Conservation (phyloP, 2,329 filamentous ascomycete genomes). For the Diaporthe humulicola region DNA sequence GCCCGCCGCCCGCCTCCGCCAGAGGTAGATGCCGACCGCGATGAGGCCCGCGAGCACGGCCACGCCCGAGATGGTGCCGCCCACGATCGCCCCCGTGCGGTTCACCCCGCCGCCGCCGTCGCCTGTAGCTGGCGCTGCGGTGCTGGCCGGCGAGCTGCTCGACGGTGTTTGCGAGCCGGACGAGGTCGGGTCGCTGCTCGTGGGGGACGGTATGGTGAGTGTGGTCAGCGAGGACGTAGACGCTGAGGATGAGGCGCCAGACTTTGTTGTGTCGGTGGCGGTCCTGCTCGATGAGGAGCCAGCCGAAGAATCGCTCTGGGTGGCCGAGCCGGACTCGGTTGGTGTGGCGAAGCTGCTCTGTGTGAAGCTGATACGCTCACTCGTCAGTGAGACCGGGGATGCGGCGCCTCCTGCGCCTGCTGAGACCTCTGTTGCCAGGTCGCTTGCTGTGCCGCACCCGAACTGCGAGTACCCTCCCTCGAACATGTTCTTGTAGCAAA, state of each 20-base stretch:
- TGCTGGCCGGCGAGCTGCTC: conserved; percentile 37
- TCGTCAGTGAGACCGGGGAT: conserved; percentile 52
- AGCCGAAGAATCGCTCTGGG: conserved; percentile 41
- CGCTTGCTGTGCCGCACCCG: conserved; percentile 66
- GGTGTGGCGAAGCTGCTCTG: conserved; percentile 55
- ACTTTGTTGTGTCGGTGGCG: neutral
- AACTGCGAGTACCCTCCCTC: conserved; percentile 69
- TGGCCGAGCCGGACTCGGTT: conserved; percentile 54
- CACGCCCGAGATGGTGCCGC: conserved; percentile 66
- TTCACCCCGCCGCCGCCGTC: conserved; percentile 41
- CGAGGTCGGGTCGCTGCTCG: conserved; percentile 31
- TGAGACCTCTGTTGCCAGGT: conserved; percentile 62
- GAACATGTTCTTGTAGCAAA: conserved; percentile 69
- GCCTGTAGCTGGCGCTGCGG: conserved; percentile 38
- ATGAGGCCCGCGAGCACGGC: conserved; percentile 59
- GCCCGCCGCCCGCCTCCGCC: conserved; percentile 56
- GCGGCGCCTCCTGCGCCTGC: conserved; percentile 59
- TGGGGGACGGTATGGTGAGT: conserved; percentile 39
- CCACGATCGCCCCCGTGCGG: conserved; percentile 65
- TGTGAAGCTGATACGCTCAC: conserved; percentile 57
- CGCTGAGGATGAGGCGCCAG: conserved; percentile 35
- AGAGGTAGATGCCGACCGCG: conserved; percentile 58
- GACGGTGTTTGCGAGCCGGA: conserved; percentile 26
- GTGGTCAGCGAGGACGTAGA: conserved; percentile 36
- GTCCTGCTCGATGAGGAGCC: conserved; percentile 19